phyloP scores from a whole-genome alignment of 805 yeast genomes.

The Metschnikowia arizonensis region DNA sequence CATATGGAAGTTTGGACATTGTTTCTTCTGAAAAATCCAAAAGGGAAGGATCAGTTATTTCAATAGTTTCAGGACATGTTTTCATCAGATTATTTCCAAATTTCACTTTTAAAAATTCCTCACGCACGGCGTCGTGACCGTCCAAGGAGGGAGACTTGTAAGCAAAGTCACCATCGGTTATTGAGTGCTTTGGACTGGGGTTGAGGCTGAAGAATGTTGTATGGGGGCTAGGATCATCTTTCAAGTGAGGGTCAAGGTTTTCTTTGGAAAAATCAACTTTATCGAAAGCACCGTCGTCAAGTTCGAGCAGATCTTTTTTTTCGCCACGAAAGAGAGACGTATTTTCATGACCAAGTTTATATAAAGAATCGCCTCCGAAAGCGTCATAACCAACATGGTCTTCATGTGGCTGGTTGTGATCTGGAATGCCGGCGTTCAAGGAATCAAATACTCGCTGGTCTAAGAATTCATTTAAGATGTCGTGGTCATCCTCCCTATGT shows the following conservation, averaged over 20 bases:
- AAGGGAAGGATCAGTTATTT: conserved; percentile 30
- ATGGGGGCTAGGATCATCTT: conserved; percentile 21
- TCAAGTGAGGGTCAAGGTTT: conserved; percentile 15
- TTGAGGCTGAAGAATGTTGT: conserved; percentile 15
- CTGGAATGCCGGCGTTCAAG: conserved; percentile 20
- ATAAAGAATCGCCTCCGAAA: conserved; percentile 7
- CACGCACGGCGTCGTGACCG: conserved; percentile 43
- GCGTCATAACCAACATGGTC: conserved; percentile 3
- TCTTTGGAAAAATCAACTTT: neutral
- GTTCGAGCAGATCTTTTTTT: conserved; percentile 2
- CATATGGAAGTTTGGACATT: conserved; percentile 43
- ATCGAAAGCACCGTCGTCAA: neutral
- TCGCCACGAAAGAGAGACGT: conserved; percentile 4
- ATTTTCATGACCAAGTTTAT: conserved; percentile 5
- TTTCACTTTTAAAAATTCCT: conserved; percentile 47
- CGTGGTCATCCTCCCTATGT: conserved; percentile 35
- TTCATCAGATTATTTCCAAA: conserved; percentile 46
- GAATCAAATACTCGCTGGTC: conserved; percentile 50
- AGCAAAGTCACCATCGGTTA: conserved; percentile 8
- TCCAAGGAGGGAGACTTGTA: conserved; percentile 20
- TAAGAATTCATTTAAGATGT: conserved; percentile 53
- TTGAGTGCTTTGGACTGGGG: conserved; percentile 19
- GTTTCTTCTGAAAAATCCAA: conserved; percentile 37
- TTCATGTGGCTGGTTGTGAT: conserved; percentile 1
- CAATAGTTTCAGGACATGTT: conserved; percentile 32